phyloP scores from a whole-genome alignment of 2,329 filamentous ascomycete genomes.

The Exophiala sp. region DNA sequence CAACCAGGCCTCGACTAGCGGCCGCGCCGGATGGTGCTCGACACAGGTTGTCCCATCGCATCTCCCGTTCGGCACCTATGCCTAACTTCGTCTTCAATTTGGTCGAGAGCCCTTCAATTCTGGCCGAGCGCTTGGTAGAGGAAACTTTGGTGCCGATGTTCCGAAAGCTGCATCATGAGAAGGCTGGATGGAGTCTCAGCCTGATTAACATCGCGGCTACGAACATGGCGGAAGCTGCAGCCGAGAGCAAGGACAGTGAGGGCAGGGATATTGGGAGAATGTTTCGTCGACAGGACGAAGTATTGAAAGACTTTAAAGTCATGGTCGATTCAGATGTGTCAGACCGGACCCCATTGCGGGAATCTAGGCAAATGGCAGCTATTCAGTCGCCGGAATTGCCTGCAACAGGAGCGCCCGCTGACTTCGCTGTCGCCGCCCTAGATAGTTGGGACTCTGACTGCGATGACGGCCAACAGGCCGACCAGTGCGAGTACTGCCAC shows the following conservation, averaged over 20 bases:
- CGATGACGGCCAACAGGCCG: constrained; percentile 11
- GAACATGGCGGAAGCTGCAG: constrained; percentile 65
- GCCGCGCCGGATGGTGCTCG: constrained; percentile 50
- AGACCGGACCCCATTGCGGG: background rate
- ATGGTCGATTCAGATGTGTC: constrained; percentile 1
- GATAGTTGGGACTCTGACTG: constrained; percentile 24
- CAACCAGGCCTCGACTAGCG: constrained; percentile 60
- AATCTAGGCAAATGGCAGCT: background rate
- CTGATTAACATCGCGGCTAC: constrained; percentile 81
- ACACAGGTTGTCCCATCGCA: constrained; percentile 58
- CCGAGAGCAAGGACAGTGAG: constrained; percentile 47
- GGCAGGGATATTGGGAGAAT: constrained; percentile 75
- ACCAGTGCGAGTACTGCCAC: constrained; percentile 23
- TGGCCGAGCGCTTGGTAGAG: constrained; percentile 63
- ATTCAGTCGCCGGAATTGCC: background rate
- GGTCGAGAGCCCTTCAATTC: constrained; percentile 50
- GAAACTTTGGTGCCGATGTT: constrained; percentile 68
- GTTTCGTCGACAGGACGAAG: constrained; percentile 69
- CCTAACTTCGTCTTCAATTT: constrained; percentile 68
- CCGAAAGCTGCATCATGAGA: constrained; percentile 63
- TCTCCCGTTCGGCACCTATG: constrained; percentile 67
- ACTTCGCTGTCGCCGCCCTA: background rate
- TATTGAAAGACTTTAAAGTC: constrained; percentile 61
- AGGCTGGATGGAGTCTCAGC: constrained; percentile 68
- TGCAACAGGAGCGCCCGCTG: background rate